Evolutionary conservation across 345 rosid species (phyloP), one percentile per base, ranked within the genome.

Genomic region (Punica granatum): DNA sequence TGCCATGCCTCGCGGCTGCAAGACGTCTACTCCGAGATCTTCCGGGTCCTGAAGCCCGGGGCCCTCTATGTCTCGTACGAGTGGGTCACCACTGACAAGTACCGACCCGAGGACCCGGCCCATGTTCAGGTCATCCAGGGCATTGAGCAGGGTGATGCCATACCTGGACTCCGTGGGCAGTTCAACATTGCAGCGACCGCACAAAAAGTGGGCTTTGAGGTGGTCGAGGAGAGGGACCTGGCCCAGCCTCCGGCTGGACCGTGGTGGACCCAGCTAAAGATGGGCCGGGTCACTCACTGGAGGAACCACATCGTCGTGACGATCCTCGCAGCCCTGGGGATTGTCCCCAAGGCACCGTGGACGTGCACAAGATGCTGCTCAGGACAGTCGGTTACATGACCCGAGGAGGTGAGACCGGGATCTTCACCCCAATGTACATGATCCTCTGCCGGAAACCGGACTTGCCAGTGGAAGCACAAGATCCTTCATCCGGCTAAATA

Each of bases 401-500:
- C 25, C 76, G 75, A 58, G 98, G 96, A 0, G 98, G 97, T 3
- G 97, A 93, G 64, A 78, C 82, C 41, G 98, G 86, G n/a, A 93
- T 93, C 21, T 93, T 93, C 80, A 44, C 85, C 33, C 98, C 98
- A 31, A 93, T 93, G 98, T 90, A 93, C 75, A 90, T 93, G 97
- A 75, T 90, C 54, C 97, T 93, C 77, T 86, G 90, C 81, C 84
- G 88, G 72, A 93, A 93, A 69, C 98, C 97, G 18, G n/a, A n/a
- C n/a, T n/a, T n/a, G n/a, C n/a, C n/a, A n/a, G n/a, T n/a, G n/a
- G n/a, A n/a, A n/a, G n/a, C n/a, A n/a, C n/a, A n/a, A n/a, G n/a
- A n/a, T n/a, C n/a, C n/a, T n/a, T n/a, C n/a, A n/a, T n/a, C n/a
- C n/a, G n/a, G n/a, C n/a, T n/a, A n/a, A n/a, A n/a, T n/a, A n/a